These are phyloP conservation scores for Psophocarpus tetragonolobus DNA, from an alignment of 306 rosid genomes.

Conservation along the genomic window DNA sequence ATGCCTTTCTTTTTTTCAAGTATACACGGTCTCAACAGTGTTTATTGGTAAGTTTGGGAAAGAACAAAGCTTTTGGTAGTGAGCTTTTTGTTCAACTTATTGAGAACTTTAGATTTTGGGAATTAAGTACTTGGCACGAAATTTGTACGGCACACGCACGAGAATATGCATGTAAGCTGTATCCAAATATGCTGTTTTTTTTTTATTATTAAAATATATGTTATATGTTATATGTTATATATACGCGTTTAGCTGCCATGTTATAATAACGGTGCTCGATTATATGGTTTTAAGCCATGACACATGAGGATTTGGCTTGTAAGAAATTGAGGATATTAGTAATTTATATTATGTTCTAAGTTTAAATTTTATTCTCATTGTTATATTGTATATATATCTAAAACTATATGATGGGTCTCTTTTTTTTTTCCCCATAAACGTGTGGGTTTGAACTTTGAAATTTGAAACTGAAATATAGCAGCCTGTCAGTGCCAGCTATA, in stretches of 20 bases:
- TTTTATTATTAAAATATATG: too few species aligned
- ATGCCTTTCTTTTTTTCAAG: conserved; percentile 29
- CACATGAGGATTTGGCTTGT: background rate
- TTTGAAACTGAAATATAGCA: background rate
- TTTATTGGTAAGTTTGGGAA: conserved; percentile 21
- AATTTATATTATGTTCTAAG: background rate
- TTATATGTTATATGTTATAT: too few species aligned
- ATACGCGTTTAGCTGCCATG: too few species aligned
- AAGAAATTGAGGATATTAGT: background rate
- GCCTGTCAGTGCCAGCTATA: conserved; percentile 10
- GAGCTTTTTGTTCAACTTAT: conserved; percentile 21
- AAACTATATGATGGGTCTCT: background rate
- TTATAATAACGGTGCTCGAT: too few species aligned
- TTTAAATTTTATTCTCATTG: background rate
- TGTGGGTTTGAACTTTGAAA: background rate
- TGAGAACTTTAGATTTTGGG: conserved; percentile 22
- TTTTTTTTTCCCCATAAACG: background rate
- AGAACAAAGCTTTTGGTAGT: conserved; percentile 11
- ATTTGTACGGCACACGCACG: background rate
- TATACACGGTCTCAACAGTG: conserved; percentile 22
- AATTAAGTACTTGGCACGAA: conserved; percentile 37
- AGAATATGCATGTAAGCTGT: background rate
- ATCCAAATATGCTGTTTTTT: background rate
- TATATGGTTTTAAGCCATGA: background rate
- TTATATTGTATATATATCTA: background rate